A percentile compares a stretch with the other conserved stretches of the same genome.
Conservation (phyloP, 2,329 filamentous ascomycete genomes). For the Penicillium frequentans region DNA sequence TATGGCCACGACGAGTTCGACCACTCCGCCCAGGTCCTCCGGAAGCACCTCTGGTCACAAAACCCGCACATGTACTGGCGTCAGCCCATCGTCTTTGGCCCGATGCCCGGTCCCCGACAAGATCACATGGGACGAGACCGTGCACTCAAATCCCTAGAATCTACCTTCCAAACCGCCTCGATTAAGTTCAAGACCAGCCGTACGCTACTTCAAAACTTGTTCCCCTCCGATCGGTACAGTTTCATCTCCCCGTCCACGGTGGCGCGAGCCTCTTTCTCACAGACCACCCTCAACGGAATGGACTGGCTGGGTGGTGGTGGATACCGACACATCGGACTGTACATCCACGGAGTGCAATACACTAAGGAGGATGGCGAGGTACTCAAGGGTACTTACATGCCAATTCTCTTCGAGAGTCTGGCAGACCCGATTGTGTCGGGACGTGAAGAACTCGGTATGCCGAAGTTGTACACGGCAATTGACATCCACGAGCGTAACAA, state of each 20-base stretch:
- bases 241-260: slow-evolving; percentile 49
- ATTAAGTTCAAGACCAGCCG: slow-evolving; percentile 53
- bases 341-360: slow-evolving; percentile 63
- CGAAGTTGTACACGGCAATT: slow-evolving; percentile 58
- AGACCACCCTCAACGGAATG: slow-evolving; percentile 51
- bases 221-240: slow-evolving; percentile 44
- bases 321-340: slow-evolving; percentile 60
- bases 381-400: slow-evolving; percentile 55
- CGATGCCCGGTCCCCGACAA: slow-evolving; percentile 49
- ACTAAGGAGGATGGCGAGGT: slow-evolving; percentile 49
- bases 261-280: slow-evolving; percentile 44
- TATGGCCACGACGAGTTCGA: slow-evolving; percentile 62
- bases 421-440: slow-evolving; percentile 62
- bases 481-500: slow-evolving; percentile 41
- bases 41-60: slow-evolving; percentile 48
- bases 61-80: slow-evolving; percentile 43
- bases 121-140: slow-evolving; percentile 23
- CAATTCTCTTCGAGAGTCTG: slow-evolving; percentile 59
- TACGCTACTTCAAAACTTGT: slow-evolving; percentile 51
- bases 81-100: slow-evolving; percentile 49
- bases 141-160: slow-evolving; percentile 26
- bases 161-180: slow-evolving; percentile 47
- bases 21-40: slow-evolving; percentile 52
- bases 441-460: slow-evolving; percentile 62
- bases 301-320: slow-evolving; percentile 62